Percentiles rank a stretch among this genome's conserved stretches.
Conservation (phyloP, 2,329 filamentous ascomycete genomes). For the Colletotrichum viniferum region DNA sequence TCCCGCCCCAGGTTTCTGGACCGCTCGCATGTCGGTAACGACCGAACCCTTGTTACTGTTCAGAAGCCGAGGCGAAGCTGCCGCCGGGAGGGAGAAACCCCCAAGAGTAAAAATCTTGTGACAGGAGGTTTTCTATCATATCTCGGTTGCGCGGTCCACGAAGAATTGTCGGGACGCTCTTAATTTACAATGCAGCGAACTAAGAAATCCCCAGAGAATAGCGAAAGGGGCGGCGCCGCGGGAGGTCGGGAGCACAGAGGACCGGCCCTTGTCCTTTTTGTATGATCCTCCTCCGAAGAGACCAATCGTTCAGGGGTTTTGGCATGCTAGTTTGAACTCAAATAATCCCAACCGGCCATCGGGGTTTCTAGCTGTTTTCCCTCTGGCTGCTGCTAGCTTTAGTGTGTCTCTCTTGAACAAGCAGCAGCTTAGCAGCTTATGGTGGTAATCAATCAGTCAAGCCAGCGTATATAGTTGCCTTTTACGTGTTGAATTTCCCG, state of each 20-base stretch:
- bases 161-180: neutral
- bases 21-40: neutral
- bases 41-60: neutral
- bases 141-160: neutral
- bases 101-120: neutral
- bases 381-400: neutral
- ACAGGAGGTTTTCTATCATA: neutral
- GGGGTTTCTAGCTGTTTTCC: neutral
- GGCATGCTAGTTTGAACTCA: constrained; percentile 6
- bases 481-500: neutral
- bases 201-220: neutral
- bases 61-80: neutral
- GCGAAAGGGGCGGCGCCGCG: neutral
- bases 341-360: neutral
- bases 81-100: neutral
- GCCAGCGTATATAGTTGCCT: neutral
- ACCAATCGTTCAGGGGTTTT: neutral
- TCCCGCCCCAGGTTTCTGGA: neutral
- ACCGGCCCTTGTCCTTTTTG: neutral
- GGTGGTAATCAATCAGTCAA: neutral
- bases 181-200: neutral
- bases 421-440: neutral
- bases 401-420: neutral
- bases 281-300: neutral
- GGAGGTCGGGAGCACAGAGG: neutral